Base-by-base conservation (phyloP, 257 asterid species). In the Solanum clarkiae region DNA sequence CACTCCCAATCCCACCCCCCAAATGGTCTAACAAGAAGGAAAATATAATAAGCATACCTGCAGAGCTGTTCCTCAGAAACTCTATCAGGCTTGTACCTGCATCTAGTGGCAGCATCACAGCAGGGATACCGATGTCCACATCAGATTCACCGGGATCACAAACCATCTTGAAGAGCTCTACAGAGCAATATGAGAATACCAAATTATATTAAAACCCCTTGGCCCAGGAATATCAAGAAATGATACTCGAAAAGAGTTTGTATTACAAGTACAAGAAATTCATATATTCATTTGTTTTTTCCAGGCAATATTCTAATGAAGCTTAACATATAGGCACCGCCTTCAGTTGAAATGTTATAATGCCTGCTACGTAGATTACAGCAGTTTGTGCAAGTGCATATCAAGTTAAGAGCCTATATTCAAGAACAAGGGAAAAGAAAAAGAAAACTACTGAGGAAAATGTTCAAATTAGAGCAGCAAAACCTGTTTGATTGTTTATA, bases 111-210 rank as follows among this genome's bases (percentile, higher is more conserved):
- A 97, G 97, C 98, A 97, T 97, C 85, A 97, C 97, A 80, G 94
- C 93, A 62, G 99, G 96, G 88, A 97, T 97, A 82, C 90, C 86
- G 36, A 97, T 91, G 70, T 83, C 75, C 54, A 93, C 89, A 84
- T 94, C 91, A 59, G 98, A 89, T 86, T 94, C 96, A 20, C 93
- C 92, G 80, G 93, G 89, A 89, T 93, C 97, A 56, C 99, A 97
- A 86, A 97, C 99, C 99, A 97, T 97, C 97, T 97, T 97, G 93
- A 97, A 95, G 89, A 97, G 98, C 82, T 97, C 99, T 97, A 93
- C 44, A 85, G 74, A 87, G 80, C 56, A 82, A 84, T 10, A 69
- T 49, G 18, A 63, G 56, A 86, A 59, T 42, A 56, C 12, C 54
- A 49, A 42, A 66, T 71, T 45, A 51, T 36, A 74, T 40, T 82